Percentiles rank a stretch among this genome's conserved stretches.
phyloP scores from a whole-genome alignment of 2,329 filamentous ascomycete species.

The Trichoderma arundinaceum region DNA sequence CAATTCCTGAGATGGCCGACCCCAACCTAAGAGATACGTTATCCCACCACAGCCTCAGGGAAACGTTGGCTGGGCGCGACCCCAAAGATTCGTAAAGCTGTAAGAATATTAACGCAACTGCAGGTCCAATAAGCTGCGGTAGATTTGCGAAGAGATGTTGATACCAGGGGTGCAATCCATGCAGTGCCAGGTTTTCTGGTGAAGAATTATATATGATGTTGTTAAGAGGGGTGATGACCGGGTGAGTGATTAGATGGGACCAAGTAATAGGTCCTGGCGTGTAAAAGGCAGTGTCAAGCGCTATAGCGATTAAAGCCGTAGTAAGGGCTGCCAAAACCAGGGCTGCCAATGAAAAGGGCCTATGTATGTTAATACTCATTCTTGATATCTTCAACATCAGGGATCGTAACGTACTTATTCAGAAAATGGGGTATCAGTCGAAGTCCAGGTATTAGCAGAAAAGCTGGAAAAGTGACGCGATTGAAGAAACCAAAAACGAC shows the following conservation, averaged over 20 bases:
- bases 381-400: neutral
- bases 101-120: conserved; percentile 64
- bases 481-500: conserved; percentile 90
- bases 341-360: conserved; percentile 65
- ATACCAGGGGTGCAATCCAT: conserved; percentile 80
- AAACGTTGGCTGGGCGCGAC: conserved; percentile 42
- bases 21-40: conserved; percentile 64
- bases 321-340: conserved; percentile 68
- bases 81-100: conserved; percentile 50
- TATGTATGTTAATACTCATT: conserved; percentile 41
- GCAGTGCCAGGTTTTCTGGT: conserved; percentile 71
- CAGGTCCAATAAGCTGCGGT: conserved; percentile 72
- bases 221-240: conserved; percentile 77
- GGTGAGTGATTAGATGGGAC: conserved; percentile 65
- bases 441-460: conserved; percentile 81
- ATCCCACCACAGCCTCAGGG: conserved; percentile 61
- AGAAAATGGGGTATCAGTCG: conserved; percentile 84
- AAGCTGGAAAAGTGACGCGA: conserved; percentile 95
- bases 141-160: conserved; percentile 76
- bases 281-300: conserved; percentile 87
- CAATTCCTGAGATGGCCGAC: conserved; percentile 74
- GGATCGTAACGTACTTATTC: conserved; percentile 66
- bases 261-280: conserved; percentile 66
- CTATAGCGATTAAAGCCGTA: conserved; percentile 75
- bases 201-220: conserved; percentile 77